Evolutionary conservation across 2,329 filamentous ascomycete genomes (phyloP), one percentile per base, ranked within the genome.

Genomic region (Penicillium digitatum): DNA sequence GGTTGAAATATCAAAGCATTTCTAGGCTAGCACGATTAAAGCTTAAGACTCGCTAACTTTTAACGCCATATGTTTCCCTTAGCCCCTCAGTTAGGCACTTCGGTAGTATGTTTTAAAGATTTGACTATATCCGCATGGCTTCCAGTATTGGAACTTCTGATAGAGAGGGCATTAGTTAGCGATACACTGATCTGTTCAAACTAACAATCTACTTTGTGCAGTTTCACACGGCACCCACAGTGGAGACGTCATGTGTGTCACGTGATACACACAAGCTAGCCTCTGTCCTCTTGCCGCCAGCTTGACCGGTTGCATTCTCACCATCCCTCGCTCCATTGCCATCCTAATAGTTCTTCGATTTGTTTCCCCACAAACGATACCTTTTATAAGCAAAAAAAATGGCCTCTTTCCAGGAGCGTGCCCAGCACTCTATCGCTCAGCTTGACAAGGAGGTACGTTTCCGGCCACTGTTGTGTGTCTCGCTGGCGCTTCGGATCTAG

Each of bases 371-470:
- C 29, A 52, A 34, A 52, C 46, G 12, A 50, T 37, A 54, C 38
- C 42, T 18, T 44, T 35, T 57, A 64, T 55, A 48, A 56, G 24
- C 44, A 48, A 58, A 66, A 48, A 58, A 66, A 67, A 73, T 74
- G 72, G 71, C 72, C 59, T 67, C 80, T 70, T 80, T 85, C 76
- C 82, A 85, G 73, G 82, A 85, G 67, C 79, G 80, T 73, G 81
- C 81, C 66, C 81, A 85, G 75, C 79, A 85, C 72, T 79, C 83
- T 64, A 80, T 87, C 66, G 82, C 82, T 65, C 82, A 86, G 78
- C 82, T 87, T 70, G 84, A 87, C 78, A 87, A 87, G 76, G 82
- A 85, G 81, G 83, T 86, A 72, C 65, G 79, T 72, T 56, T 62
- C 58, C 12, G 44, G 38, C 48, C 57, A 58, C 59, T 64, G 60